Base-by-base conservation (phyloP, 768 basidiomycete genomes). In the Lactarius akahatsu region DNA sequence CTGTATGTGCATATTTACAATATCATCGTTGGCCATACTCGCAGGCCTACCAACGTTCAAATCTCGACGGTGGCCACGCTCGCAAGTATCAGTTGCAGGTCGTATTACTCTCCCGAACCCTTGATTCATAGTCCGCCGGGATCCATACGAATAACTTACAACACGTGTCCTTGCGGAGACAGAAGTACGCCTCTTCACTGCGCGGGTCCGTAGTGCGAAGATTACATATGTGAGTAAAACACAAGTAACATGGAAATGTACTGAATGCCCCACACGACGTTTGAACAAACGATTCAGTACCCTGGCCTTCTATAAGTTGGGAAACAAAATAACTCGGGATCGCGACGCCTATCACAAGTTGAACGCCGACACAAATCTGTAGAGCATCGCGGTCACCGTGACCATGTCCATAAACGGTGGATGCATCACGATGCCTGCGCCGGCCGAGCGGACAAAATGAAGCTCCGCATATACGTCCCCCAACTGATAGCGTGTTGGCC, bases 391-490 rank as follows among this genome's bases (percentile, higher is more conserved):
- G 38, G 91, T 91, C 71, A 94, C 86, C 32, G 88, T 88, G 68
- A 93, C 91, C 58, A 85, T 86, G 80, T 94, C 91, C 92, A 93
- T 93, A 77, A 94, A 86, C 69, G 92, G 92, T 58, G 91, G 91
- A 74, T 92, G 91, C 81, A 86, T 89, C 78, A 94, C 89, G 63
- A 90, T 90, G 57, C 91, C 91, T 72, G 86, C 83, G 57, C 92
- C 92, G 63, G 89, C 91, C 59, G 79, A 82, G 73, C 89, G 88
- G 75, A 89, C 79, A 76, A 92, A 92, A 74, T 92, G 91, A 70
- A 94, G 82, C 73, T 94, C 92, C 68, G 90, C 90, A 75, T 88
- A 89, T 41, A 93, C 92, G 73, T 94, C 92, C 68, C 92, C 92
- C 70, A 93, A 34, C 32, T 89, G 89, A 80, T 91, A 93, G 70